Evolutionary conservation across 148 eudicot genomes (phyloP), one percentile per base, ranked within the genome.

Genomic region (Pharnaceum exiguum): DNA sequence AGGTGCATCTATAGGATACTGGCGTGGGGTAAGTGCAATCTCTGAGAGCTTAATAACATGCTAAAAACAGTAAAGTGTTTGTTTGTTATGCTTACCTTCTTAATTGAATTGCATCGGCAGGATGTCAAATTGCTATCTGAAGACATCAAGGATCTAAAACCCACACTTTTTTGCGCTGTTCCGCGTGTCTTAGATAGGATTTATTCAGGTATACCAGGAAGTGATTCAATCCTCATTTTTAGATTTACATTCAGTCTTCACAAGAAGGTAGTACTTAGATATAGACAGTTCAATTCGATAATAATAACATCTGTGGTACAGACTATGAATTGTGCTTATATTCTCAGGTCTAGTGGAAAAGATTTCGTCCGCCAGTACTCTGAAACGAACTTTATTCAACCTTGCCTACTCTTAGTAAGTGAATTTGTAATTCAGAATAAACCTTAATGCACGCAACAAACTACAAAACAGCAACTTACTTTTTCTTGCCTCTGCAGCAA

Each of bases 1-100:
- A 40, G 99, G 99, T 40, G 95, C 95, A 39, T 84, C 96, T 9
- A 86, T 94, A 63, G 99, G 99, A 60, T 94, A 83, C 56, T 94
- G 99, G 99, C 93, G 82, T 37, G 94, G 90, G 80, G 99, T 88
- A 84, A 79, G 80, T 70, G 40, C 47, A 18, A 50, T 4, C 42
- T 19, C 47, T 47, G 7, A 10, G 16, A 43, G 29, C n/a, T n/a
- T n/a, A n/a, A 18, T 47, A 35, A 27, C 7, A 35, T 27, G 38
- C 21, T 10, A 25, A 0, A 24, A 28, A 51, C 38, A 35, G 12
- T 36, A 35, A 13, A 28, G 22, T 22, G 35, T 51, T 51, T 33
- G n/a, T n/a, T 16, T 2, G 18, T 10, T 27, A 25, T 30, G 13
- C 25, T 46, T 28, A 36, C 6, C 17, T 23, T 44, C 40, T 53